Percentiles rank a stretch among this genome's conserved stretches.
These are phyloP conservation scores for Trichoderma sp. DNA, from an alignment of 2,329 filamentous ascomycete species.

Conservation along the genomic window DNA sequence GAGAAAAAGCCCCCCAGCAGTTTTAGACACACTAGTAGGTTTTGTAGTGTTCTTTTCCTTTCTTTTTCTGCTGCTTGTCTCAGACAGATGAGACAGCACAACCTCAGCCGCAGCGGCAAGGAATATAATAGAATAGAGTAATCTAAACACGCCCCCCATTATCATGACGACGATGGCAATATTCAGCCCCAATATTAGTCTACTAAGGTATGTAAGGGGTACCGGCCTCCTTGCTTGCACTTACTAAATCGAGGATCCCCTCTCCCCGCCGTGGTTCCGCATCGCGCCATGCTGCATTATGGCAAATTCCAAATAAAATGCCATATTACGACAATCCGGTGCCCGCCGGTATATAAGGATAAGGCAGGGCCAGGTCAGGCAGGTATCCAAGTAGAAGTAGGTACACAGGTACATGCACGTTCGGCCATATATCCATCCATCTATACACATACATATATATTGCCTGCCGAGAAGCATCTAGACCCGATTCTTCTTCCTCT, in stretches of 20 bases:
- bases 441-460: not conserved
- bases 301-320: slow-evolving; percentile 4
- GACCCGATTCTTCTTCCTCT: not conserved
- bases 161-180: not conserved
- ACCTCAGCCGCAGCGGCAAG: not conserved
- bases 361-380: not conserved
- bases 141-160: not conserved
- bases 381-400: not conserved
- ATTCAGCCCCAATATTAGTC: not conserved
- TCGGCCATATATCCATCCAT: not conserved
- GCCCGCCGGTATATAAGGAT: not conserved
- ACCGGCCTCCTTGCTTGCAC: not conserved
- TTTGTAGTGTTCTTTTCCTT: not conserved
- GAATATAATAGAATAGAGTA: not conserved
- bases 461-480: not conserved
- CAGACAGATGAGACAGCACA: not conserved
- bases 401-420: not conserved
- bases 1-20: not conserved
- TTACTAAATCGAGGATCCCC: not conserved
- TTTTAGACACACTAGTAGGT: not conserved
- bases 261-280: slow-evolving; percentile 3
- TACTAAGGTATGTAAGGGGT: not conserved
- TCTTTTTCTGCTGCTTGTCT: not conserved
- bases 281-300: not conserved
- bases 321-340: not conserved